These are phyloP conservation scores for Agrocybe praecox DNA, from an alignment of 768 basidiomycete genomes.

Conservation along the genomic window DNA sequence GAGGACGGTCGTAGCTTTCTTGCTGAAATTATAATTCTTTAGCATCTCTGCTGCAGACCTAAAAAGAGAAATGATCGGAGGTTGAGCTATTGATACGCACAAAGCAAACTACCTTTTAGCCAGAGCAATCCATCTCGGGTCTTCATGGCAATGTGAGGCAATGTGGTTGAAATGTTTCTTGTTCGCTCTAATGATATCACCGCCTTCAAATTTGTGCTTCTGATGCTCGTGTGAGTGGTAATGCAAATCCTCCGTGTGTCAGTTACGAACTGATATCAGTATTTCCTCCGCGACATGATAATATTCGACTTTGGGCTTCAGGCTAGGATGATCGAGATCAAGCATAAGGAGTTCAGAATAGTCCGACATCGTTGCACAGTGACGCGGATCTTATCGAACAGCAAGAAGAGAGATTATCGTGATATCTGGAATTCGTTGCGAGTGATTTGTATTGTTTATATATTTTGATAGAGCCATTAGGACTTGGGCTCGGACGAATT, in stretches of 20 bases:
- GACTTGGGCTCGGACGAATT: too few species aligned
- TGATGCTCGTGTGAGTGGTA: slow-evolving; percentile 7
- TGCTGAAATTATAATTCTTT: slow-evolving; percentile 49
- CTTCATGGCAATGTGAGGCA: slow-evolving; percentile 15
- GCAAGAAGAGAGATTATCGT: neutral
- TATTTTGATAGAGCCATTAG: too few species aligned
- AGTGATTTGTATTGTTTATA: too few species aligned
- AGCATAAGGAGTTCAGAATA: neutral
- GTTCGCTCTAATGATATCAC: slow-evolving; percentile 36
- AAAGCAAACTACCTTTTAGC: slow-evolving; percentile 31
- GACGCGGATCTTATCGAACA: neutral
- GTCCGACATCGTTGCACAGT: neutral
- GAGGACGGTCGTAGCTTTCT: slow-evolving; percentile 57
- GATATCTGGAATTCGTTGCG: neutral
- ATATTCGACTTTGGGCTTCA: neutral
- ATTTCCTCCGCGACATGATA: neutral
- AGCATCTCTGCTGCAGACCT: slow-evolving; percentile 40
- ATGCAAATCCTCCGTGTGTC: too few species aligned
- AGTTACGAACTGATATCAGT: neutral
- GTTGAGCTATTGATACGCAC: too few species aligned
- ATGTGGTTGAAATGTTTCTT: slow-evolving; percentile 34
- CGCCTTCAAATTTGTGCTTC: neutral
- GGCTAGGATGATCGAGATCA: neutral
- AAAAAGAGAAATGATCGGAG: too few species aligned
- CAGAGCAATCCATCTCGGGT: slow-evolving; percentile 21